These are phyloP conservation scores for Coniferiporia weirii DNA, from an alignment of 1,284 basidiomycete genomes.

Conservation along the genomic window DNA sequence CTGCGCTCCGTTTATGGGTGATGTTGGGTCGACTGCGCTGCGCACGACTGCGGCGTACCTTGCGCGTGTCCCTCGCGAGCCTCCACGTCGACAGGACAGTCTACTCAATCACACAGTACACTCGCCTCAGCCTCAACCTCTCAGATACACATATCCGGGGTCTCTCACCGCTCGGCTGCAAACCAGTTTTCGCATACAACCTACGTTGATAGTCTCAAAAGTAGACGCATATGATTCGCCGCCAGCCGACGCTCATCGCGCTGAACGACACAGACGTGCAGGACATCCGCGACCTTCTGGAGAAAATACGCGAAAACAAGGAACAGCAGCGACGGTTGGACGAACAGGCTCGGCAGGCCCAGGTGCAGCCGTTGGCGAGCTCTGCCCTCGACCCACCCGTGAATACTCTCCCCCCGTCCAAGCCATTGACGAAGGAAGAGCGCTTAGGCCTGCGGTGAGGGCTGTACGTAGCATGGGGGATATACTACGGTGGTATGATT, in stretches of 20 bases:
- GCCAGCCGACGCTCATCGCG: slow-evolving; percentile 65
- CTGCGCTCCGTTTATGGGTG: neutral
- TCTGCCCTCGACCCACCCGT: slow-evolving; percentile 23
- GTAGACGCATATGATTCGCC: slow-evolving; percentile 56
- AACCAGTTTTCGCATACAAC: too few relatives aligned
- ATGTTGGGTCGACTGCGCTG: neutral
- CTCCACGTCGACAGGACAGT: neutral
- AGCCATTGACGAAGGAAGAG: slow-evolving; percentile 33
- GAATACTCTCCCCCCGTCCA: slow-evolving; percentile 32
- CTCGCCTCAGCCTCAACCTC: neutral
- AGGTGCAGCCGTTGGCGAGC: slow-evolving; percentile 11
- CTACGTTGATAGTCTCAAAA: neutral
- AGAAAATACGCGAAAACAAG: neutral
- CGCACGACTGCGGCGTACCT: neutral
- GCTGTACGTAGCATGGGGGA: neutral
- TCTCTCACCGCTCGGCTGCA: too few relatives aligned
- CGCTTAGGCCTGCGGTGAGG: slow-evolving; percentile 30
- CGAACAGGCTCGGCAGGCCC: slow-evolving; percentile 6
- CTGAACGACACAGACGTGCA: slow-evolving; percentile 72
- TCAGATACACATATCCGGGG: too few relatives aligned
- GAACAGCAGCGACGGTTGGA: neutral
- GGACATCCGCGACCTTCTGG: slow-evolving; percentile 49
- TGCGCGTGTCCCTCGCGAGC: neutral
- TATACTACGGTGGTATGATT: neutral
- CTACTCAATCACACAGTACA: neutral